A percentile compares a stretch with the other conserved stretches of the same genome.
Evolutionary conservation across 2,329 filamentous ascomycete species (phyloP).

Genomic region (Xylariaceae sp.): DNA sequence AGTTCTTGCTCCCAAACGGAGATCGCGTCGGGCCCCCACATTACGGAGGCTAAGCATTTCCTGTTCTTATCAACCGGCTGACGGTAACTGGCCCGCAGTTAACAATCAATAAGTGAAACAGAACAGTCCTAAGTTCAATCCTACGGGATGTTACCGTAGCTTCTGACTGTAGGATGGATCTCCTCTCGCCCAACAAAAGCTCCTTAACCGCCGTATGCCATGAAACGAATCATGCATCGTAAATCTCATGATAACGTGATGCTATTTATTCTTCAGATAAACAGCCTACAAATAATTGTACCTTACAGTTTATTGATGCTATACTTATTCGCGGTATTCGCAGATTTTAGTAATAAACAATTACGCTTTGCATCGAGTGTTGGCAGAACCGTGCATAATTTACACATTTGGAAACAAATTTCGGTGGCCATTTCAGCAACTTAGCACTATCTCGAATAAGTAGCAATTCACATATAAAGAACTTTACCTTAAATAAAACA

Average conservation of each 20-base stretch:
- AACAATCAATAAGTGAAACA: constrained; percentile 7
- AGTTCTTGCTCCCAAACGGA: constrained; percentile 14
- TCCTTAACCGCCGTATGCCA: not conserved
- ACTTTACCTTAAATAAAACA: too few relatives aligned
- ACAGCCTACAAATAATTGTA: too few relatives aligned
- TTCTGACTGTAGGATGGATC: constrained; percentile 15
- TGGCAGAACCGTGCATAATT: too few relatives aligned
- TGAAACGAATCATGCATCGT: constrained; percentile 1
- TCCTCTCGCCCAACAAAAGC: constrained; percentile 7
- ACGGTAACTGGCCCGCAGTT: not conserved
- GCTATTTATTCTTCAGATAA: not conserved
- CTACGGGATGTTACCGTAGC: constrained; percentile 17
- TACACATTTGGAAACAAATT: too few relatives aligned
- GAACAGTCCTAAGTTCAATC: constrained; percentile 2
- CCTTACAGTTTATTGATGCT: too few relatives aligned
- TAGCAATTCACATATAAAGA: too few relatives aligned
- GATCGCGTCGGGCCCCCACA: constrained; percentile 15
- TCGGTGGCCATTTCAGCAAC: too few relatives aligned
- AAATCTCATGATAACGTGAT: not conserved
- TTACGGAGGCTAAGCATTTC: constrained; percentile 27
- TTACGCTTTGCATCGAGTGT: too few relatives aligned
- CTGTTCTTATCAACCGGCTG: constrained; percentile 20
- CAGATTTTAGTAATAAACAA: too few relatives aligned
- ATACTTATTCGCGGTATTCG: too few relatives aligned
- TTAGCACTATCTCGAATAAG: too few relatives aligned